Evolutionary conservation across 805 yeast genomes (phyloP), one percentile per base, ranked within the genome.

Genomic region (Spathaspora sp.): DNA sequence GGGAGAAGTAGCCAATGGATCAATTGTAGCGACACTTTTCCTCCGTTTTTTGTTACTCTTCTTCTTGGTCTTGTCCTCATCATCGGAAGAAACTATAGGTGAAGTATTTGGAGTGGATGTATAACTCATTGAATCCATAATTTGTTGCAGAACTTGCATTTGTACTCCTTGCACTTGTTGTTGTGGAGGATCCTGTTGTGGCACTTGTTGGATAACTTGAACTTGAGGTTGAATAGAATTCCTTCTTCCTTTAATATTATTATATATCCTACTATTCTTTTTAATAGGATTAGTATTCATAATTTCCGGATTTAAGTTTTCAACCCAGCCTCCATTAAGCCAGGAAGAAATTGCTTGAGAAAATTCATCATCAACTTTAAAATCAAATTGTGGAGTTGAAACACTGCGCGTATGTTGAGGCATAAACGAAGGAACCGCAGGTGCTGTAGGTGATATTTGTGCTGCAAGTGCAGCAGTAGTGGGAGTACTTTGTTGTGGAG

Each of bases 291-390:
- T 17, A 12, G 26, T 23, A 23, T 23, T 23, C 3, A 14, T n/a
- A 17, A 16, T 23, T 14, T n/a, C 31, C n/a, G 46, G 46, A 28
- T 18, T 18, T 17, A 19, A 40, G 5, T 26, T 20, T 14, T 19
- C 46, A 53, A 46, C 19, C 31, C 31, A 19, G 14, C 46, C 46
- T 6, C 57, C 64, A 54, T 62, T 61, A 44, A 63, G 55, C 77
- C 77, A 72, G 52, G 63, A 62, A 16, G 67, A 61, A 28, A 72
- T 72, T 26, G 76, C 76, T 51, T 67, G 65, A 49, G 68, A 66
- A 53, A 76, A 72, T 54, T 72, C 76, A 51, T 71, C 72, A 52
- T 72, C 71, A 70, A 71, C 68, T 40, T 60, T 62, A 46, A 64
- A 61, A 48, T 64, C 62, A 46, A 59, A 57, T 3, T 52, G 52